A percentile compares a stretch with the other conserved stretches of the same genome.
These are phyloP conservation scores for Passiflora organensis DNA, from an alignment of 345 rosid species.

Conservation along the genomic window DNA sequence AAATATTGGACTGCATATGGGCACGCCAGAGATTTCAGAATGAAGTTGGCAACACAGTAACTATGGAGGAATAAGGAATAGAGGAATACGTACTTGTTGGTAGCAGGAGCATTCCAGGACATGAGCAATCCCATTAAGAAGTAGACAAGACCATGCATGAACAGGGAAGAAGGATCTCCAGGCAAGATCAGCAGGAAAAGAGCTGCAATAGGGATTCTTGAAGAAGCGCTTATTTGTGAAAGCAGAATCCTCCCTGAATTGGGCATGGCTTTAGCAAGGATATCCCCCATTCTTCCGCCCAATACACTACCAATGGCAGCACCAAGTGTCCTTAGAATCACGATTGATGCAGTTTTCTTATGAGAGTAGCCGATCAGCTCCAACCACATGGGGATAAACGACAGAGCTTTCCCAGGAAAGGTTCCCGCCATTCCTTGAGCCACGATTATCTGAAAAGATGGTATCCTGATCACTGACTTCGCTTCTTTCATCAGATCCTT, in stretches of 20 bases:
- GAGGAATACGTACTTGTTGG: slow-evolving; percentile 63
- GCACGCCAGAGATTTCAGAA: not conserved
- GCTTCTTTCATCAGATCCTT: slow-evolving; percentile 42
- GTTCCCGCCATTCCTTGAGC: slow-evolving; percentile 68
- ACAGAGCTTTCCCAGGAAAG: slow-evolving; percentile 58
- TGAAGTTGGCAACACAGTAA: not conserved
- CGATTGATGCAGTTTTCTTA: slow-evolving; percentile 40
- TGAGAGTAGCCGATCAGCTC: slow-evolving; percentile 69
- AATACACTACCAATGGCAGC: slow-evolving; percentile 41
- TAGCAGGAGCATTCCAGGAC: slow-evolving; percentile 89
- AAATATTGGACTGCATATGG: slow-evolving; percentile 18
- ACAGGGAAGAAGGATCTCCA: slow-evolving; percentile 48
- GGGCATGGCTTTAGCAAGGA: slow-evolving; percentile 38
- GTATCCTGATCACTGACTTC: slow-evolving; percentile 45
- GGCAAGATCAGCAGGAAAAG: slow-evolving; percentile 51
- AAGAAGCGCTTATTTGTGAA: slow-evolving; percentile 56
- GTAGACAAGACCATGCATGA: slow-evolving; percentile 50
- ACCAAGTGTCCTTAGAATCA: slow-evolving; percentile 34
- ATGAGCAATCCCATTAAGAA: slow-evolving; percentile 56
- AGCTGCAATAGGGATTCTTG: slow-evolving; percentile 58
- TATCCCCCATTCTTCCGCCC: slow-evolving; percentile 64
- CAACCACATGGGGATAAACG: slow-evolving; percentile 61
- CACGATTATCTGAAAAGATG: slow-evolving; percentile 59
- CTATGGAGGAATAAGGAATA: not conserved
- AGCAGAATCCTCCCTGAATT: slow-evolving; percentile 54